Percentiles rank a stretch among this genome's conserved stretches.
Conservation (phyloP, 805 yeast genomes). For the Lipomyces oligophaga region DNA sequence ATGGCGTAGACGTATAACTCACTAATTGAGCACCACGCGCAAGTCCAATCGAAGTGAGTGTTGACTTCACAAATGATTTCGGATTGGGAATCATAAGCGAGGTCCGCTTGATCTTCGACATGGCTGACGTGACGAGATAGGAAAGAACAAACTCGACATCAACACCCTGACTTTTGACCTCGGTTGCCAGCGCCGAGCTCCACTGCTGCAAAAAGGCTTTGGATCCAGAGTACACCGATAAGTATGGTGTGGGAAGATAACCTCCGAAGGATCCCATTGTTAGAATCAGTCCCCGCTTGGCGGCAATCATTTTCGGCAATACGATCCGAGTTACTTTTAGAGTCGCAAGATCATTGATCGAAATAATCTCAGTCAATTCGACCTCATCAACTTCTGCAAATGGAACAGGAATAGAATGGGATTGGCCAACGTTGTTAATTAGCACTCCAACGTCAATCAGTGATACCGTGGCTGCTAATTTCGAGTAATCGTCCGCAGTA, state of each 20-base stretch:
- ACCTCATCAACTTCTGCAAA: constrained; percentile 71
- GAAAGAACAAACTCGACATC: constrained; percentile 86
- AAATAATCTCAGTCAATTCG: constrained; percentile 76
- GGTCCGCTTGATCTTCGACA: constrained; percentile 86
- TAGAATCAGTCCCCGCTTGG: constrained; percentile 55
- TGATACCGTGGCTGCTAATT: constrained; percentile 38
- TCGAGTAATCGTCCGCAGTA: constrained; percentile 51
- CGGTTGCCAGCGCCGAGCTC: constrained; percentile 87
- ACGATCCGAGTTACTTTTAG: constrained; percentile 77
- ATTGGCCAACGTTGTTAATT: constrained; percentile 90
- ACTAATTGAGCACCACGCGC: constrained; percentile 92
- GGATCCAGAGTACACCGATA: constrained; percentile 94
- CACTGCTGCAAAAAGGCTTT: constrained; percentile 92
- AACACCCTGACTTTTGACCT: constrained; percentile 60
- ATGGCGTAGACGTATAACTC: constrained; percentile 72
- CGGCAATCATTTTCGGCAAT: constrained; percentile 61
- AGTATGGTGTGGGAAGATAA: constrained; percentile 81
- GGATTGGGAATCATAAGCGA: constrained; percentile 79
- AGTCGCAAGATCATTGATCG: constrained; percentile 81
- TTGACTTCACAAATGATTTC: constrained; percentile 67
- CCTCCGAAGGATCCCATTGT: constrained; percentile 99
- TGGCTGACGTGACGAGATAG: constrained; percentile 87
- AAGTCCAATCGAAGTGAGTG: constrained; percentile 68
- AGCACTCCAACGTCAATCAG: constrained; percentile 49
- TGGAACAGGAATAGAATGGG: constrained; percentile 93